A percentile compares a stretch with the other conserved stretches of the same genome.
Conservation (phyloP, 768 basidiomycete genomes). For the Rhodotorula paludigena region DNA sequence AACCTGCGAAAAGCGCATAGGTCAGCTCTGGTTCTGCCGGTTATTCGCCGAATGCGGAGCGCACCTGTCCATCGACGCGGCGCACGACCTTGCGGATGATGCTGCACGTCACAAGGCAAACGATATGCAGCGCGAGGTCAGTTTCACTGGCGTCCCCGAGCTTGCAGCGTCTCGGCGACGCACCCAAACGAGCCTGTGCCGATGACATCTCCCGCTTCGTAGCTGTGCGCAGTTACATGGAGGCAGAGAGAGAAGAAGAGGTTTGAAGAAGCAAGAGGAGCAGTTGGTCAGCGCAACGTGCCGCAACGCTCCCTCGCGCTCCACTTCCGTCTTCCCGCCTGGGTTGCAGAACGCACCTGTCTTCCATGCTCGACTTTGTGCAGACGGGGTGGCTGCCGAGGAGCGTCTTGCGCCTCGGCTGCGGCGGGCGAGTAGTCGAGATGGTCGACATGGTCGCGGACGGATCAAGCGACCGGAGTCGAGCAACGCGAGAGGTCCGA, state of each 20-base stretch:
- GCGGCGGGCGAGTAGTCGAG: neutral
- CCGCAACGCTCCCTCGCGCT: too few species aligned
- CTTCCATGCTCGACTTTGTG: conserved; percentile 27
- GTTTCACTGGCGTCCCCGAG: neutral
- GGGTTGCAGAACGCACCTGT: conserved; percentile 12
- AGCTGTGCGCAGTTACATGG: conserved; percentile 58
- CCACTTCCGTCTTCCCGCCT: too few species aligned
- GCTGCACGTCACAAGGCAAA: neutral
- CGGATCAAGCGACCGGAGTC: neutral
- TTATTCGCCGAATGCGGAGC: neutral
- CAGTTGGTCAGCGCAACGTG: too few species aligned
- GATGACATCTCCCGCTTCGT: conserved; percentile 83
- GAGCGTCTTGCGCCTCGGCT: conserved; percentile 28
- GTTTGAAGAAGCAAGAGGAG: neutral
- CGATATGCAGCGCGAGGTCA: neutral
- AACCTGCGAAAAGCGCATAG: conserved; percentile 10
- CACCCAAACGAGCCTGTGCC: conserved; percentile 92
- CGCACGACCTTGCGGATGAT: conserved; percentile 85
- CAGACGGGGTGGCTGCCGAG: conserved; percentile 35
- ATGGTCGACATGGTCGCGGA: neutral
- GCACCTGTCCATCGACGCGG: conserved; percentile 24
- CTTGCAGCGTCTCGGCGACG: neutral
- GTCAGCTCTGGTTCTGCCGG: neutral
- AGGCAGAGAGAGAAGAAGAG: neutral
- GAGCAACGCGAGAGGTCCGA: too few species aligned